These are phyloP conservation scores for Madurella mycetomatis DNA, from an alignment of 2,329 filamentous ascomycete genomes.

Conservation along the genomic window DNA sequence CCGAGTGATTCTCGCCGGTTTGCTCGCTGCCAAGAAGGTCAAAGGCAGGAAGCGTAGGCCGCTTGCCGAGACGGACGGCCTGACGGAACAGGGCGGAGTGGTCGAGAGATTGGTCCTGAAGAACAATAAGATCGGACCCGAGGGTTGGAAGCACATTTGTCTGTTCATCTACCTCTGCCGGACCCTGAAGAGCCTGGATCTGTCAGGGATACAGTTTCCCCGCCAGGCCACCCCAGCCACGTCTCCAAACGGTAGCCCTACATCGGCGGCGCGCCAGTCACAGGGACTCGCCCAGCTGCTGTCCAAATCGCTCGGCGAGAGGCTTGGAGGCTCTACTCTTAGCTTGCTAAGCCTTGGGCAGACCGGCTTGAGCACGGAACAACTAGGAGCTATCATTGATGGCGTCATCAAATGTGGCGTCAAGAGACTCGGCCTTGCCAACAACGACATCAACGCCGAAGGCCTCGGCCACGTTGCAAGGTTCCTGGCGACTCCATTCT, in stretches of 20 bases:
- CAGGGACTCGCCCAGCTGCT: slow-evolving; percentile 62
- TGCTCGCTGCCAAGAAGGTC: slow-evolving; percentile 72
- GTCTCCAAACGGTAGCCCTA: slow-evolving; percentile 4
- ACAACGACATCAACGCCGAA: slow-evolving; percentile 70
- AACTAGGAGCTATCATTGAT: slow-evolving; percentile 73
- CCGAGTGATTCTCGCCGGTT: slow-evolving; percentile 77
- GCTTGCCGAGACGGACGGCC: slow-evolving; percentile 34
- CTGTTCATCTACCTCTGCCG: slow-evolving; percentile 88
- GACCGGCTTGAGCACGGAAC: slow-evolving; percentile 65
- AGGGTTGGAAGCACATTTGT: slow-evolving; percentile 89
- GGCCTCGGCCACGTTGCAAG: slow-evolving; percentile 71
- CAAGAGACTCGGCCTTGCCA: slow-evolving; percentile 73
- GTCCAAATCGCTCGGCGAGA: slow-evolving; percentile 68
- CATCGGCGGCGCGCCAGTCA: slow-evolving; percentile 6
- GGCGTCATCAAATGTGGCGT: slow-evolving; percentile 75
- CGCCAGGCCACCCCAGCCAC: slow-evolving; percentile 18
- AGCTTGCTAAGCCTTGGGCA: slow-evolving; percentile 81
- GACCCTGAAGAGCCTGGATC: slow-evolving; percentile 78
- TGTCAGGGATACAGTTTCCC: slow-evolving; percentile 81
- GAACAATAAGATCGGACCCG: slow-evolving; percentile 81
- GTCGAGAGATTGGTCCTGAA: slow-evolving; percentile 85
- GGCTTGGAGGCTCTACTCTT: slow-evolving; percentile 69
- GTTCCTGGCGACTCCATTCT: slow-evolving; percentile 71
- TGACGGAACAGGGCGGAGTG: slow-evolving; percentile 59
- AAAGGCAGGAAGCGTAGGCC: slow-evolving; percentile 51